Evolutionary conservation across 2,329 filamentous ascomycete genomes (phyloP).

Genomic region (Teratosphaeria gauchensis): DNA sequence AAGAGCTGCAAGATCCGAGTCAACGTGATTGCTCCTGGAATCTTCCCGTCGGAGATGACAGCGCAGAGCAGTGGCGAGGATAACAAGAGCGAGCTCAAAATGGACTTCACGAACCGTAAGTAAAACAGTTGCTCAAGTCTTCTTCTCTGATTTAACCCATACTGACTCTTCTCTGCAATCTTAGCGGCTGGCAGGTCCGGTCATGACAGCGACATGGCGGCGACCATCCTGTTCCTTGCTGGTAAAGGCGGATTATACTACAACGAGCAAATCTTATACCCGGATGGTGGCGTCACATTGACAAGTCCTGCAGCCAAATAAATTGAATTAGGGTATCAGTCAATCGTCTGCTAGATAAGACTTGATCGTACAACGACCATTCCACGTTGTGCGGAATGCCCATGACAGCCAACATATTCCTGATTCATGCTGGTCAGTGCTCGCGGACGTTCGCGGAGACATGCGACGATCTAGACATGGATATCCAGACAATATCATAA

Average conservation of each 20-base stretch:
- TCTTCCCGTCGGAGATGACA: constrained; percentile 40
- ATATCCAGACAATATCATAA: too few relatives aligned
- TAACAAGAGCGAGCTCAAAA: constrained; percentile 38
- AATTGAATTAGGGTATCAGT: background rate
- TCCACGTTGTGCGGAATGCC: too few relatives aligned
- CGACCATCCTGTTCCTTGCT: constrained; percentile 42
- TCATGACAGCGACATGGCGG: constrained; percentile 42
- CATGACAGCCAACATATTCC: too few relatives aligned
- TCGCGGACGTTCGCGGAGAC: too few relatives aligned
- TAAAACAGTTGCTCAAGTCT: background rate
- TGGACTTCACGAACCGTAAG: constrained; percentile 28
- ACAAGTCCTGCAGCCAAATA: background rate
- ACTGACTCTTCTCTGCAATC: background rate
- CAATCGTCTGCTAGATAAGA: too few relatives aligned
- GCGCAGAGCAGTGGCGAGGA: constrained; percentile 35
- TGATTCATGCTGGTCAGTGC: too few relatives aligned
- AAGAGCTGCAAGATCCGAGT: constrained; percentile 14
- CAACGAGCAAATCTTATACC: constrained; percentile 45
- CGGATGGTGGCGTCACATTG: constrained; percentile 31
- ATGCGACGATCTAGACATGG: too few relatives aligned
- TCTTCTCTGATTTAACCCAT: background rate
- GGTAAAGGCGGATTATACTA: constrained; percentile 43
- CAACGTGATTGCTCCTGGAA: constrained; percentile 32
- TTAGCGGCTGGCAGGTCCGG: constrained; percentile 34
- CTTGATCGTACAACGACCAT: too few relatives aligned